phyloP scores from a whole-genome alignment of 192 early-diverging fungal species.

The Backusella sp. region DNA sequence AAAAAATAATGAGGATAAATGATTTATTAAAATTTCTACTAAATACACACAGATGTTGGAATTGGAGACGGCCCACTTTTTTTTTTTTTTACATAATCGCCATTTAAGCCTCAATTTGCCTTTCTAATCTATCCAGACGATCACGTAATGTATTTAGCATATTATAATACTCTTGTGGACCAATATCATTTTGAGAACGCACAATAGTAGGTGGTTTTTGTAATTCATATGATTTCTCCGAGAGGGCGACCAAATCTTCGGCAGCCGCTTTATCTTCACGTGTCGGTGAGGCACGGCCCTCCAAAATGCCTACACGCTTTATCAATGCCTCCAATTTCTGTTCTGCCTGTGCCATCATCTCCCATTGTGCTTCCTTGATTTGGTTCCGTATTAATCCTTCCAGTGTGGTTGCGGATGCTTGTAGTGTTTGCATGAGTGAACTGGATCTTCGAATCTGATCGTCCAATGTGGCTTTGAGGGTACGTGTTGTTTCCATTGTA shows the following conservation, averaged over 20 bases:
- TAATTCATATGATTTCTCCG: background rate
- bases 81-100: background rate
- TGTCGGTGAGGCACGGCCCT: conserved; percentile 1
- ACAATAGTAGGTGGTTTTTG: conserved; percentile 37
- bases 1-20: background rate
- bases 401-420: conserved; percentile 71
- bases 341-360: conserved; percentile 51
- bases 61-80: background rate
- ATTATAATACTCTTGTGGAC: conserved; percentile 28
- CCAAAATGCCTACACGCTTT: conserved; percentile 17
- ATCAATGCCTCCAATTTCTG: conserved; percentile 35
- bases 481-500: conserved; percentile 57
- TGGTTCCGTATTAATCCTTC: conserved; percentile 75
- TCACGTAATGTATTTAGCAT: conserved; percentile 30
- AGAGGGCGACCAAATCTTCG: background rate
- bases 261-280: conserved; percentile 7
- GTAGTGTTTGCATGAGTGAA: conserved; percentile 71
- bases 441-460: conserved; percentile 75
- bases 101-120: conserved; percentile 23
- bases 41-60: too few relatives aligned
- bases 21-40: background rate
- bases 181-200: conserved; percentile 37
- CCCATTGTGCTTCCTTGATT: conserved; percentile 72
- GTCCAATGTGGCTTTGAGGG: conserved; percentile 65
- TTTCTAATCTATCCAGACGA: conserved; percentile 31